phyloP scores from a whole-genome alignment of 2,329 filamentous ascomycete genomes.

The Alternaria conjuncta region DNA sequence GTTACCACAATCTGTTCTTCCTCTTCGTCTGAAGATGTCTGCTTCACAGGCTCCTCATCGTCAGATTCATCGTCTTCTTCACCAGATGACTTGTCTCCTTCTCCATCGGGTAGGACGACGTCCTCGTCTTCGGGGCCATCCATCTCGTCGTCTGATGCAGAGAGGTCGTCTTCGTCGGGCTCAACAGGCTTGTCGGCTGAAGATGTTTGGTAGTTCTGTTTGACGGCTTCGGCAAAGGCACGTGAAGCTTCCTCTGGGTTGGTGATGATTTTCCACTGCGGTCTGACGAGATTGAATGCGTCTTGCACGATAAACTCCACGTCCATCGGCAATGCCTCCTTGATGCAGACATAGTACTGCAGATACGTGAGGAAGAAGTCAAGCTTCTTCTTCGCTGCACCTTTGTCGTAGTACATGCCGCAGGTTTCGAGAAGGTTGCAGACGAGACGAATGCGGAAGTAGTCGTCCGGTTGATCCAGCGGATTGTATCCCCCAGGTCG shows the following conservation, averaged over 20 bases:
- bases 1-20: conserved; percentile 94
- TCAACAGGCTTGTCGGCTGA: conserved; percentile 74
- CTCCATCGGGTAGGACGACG: conserved; percentile 56
- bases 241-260: conserved; percentile 82
- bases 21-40: conserved; percentile 71
- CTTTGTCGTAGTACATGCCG: conserved; percentile 94
- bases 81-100: conserved; percentile 57
- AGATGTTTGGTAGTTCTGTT: conserved; percentile 84
- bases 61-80: conserved; percentile 63
- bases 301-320: conserved; percentile 97
- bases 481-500: conserved; percentile 76
- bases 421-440: conserved; percentile 92
- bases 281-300: conserved; percentile 81
- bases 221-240: conserved; percentile 85
- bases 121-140: conserved; percentile 57
- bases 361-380: conserved; percentile 98
- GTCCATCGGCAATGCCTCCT: conserved; percentile 91
- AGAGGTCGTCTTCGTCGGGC: conserved; percentile 73
- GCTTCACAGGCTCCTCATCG: conserved; percentile 52
- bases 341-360: conserved; percentile 94
- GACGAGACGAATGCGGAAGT: conserved; percentile 90
- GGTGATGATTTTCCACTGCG: conserved; percentile 88
- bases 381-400: conserved; percentile 92
- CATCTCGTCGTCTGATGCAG: conserved; percentile 76
- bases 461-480: conserved; percentile 90